Conservation (phyloP, 140 eudicot genomes). For the Erigeron philadelphicus region DNA sequence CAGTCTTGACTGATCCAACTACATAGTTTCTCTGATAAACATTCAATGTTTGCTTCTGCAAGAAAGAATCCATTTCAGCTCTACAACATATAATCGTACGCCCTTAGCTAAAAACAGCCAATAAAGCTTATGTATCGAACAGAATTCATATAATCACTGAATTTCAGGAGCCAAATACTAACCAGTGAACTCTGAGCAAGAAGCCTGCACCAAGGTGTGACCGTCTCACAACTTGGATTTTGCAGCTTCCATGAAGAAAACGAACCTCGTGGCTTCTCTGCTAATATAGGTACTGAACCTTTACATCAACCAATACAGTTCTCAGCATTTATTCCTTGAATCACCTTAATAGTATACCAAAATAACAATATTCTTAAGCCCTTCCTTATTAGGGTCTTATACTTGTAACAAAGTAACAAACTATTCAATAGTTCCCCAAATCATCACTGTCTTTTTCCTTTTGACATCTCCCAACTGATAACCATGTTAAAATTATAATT, state of each 20-base stretch:
- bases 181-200: conserved; percentile 64
- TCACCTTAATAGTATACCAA: background rate
- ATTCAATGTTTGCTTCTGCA: conserved; percentile 57
- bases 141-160: too few species aligned
- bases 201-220: conserved; percentile 76
- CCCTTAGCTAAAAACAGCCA: background rate
- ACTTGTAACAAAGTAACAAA: background rate
- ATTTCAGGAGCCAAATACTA: conserved; percentile 4
- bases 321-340: background rate
- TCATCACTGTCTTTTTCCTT: background rate
- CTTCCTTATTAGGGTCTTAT: background rate
- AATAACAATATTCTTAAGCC: background rate
- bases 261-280: conserved; percentile 43
- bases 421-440: conserved; percentile 8
- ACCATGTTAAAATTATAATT: background rate
- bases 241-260: conserved; percentile 56
- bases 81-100: background rate
- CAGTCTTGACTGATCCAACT: conserved; percentile 61
- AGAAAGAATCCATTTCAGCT: conserved; percentile 15
- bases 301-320: conserved; percentile 6
- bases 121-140: too few species aligned
- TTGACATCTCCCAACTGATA: background rate
- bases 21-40: conserved; percentile 40
- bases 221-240: conserved; percentile 33
- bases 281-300: conserved; percentile 45